phyloP scores from a whole-genome alignment of 495 filamentous ascomycete genomes.

The Lasiosphaeris hirsuta region DNA sequence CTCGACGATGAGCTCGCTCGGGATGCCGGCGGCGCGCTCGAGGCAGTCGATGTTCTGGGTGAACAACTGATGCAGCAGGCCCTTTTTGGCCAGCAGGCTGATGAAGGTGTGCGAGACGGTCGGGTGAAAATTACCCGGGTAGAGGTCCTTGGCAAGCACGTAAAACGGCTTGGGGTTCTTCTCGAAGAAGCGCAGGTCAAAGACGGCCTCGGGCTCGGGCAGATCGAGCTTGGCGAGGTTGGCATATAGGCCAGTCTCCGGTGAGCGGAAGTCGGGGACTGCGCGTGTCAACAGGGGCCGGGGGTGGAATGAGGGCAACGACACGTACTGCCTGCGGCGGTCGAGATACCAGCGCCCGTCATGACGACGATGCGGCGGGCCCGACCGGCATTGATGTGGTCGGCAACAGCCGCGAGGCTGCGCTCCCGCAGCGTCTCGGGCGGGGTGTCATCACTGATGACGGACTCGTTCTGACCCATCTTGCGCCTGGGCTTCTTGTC shows the following conservation, averaged over 20 bases:
- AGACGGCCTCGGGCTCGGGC: conserved; percentile 73
- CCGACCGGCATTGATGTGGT: conserved; percentile 65
- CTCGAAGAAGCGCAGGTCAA: conserved; percentile 85
- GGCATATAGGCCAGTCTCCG: conserved; percentile 72
- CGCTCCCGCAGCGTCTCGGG: conserved; percentile 64
- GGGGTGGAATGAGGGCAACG: background rate
- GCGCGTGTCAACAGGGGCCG: conserved; percentile 21
- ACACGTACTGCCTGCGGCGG: conserved; percentile 52
- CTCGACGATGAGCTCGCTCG: conserved; percentile 77
- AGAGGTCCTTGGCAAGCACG: conserved; percentile 81
- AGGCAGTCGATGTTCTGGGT: conserved; percentile 98
- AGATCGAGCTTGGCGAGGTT: conserved; percentile 82
- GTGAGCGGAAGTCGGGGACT: conserved; percentile 75
- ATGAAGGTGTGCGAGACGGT: conserved; percentile 88
- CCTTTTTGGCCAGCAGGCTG: conserved; percentile 65
- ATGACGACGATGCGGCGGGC: conserved; percentile 76
- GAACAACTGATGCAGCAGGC: conserved; percentile 77
- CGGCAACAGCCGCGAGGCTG: conserved; percentile 67
- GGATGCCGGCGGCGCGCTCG: conserved; percentile 83
- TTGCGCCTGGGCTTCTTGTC: conserved; percentile 31
- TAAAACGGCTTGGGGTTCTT: conserved; percentile 88
- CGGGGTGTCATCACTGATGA: conserved; percentile 60
- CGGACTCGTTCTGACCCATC: conserved; percentile 47
- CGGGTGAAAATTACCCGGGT: conserved; percentile 85
- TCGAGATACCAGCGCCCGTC: conserved; percentile 63